Conservation (phyloP, 352 stramenopile genomes). For the Pythium aristosporum region DNA sequence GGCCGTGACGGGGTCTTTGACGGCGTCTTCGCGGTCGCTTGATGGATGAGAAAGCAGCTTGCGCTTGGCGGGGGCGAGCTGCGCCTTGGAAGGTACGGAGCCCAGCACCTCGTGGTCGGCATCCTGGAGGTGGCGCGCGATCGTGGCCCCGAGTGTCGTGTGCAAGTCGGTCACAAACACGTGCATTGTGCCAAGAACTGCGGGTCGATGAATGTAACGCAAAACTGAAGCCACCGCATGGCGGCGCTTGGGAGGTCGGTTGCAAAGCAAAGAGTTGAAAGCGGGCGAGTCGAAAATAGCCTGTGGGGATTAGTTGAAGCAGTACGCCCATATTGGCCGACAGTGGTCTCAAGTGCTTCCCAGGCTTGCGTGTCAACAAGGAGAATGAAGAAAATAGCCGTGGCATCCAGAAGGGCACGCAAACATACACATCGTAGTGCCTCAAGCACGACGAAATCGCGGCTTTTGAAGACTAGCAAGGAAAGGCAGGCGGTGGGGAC, state of each 20-base stretch:
- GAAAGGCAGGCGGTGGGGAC: background rate
- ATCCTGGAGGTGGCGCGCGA: slow-evolving; percentile 57
- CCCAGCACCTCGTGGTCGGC: slow-evolving; percentile 69
- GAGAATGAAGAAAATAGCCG: too few species aligned
- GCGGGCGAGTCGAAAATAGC: slow-evolving; percentile 11
- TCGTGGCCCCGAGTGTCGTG: slow-evolving; percentile 53
- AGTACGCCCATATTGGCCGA: background rate
- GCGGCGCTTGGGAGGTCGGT: slow-evolving; percentile 9
- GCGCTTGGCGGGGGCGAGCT: slow-evolving; percentile 45
- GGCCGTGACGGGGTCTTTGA: slow-evolving; percentile 57
- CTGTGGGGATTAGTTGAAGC: too few species aligned
- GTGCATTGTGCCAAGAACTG: slow-evolving; percentile 38
- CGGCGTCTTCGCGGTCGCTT: slow-evolving; percentile 44
- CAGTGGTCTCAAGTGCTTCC: too few species aligned
- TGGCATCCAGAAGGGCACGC: too few species aligned
- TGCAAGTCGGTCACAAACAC: slow-evolving; percentile 76
- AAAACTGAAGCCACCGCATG: background rate
- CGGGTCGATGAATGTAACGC: background rate
- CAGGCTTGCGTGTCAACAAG: too few species aligned
- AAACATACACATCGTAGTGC: too few species aligned
- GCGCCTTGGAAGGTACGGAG: slow-evolving; percentile 43
- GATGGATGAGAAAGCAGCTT: slow-evolving; percentile 54
- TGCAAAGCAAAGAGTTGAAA: background rate
- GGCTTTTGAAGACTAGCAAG: too few species aligned
- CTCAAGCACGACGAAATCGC: too few species aligned